These are phyloP conservation scores for Coniferiporia sulphurascens DNA, from an alignment of 1,284 basidiomycete species.

Conservation along the genomic window DNA sequence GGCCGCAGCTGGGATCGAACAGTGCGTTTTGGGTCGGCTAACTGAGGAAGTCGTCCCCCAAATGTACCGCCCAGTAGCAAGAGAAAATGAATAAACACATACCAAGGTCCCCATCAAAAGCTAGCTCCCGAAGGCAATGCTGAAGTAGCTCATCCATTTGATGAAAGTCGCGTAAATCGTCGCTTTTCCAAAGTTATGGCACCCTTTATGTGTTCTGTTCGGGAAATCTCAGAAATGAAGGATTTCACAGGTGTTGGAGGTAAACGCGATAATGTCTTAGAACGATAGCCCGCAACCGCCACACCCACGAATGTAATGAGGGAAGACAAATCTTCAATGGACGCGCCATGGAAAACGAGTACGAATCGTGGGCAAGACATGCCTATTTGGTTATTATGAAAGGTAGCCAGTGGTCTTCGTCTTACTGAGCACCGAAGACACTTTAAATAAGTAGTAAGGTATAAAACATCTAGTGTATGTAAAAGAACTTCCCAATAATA, in stretches of 20 bases:
- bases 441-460: too few species aligned
- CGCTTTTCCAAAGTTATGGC: too few species aligned
- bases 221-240: too few species aligned
- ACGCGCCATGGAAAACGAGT: neutral
- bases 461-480: neutral
- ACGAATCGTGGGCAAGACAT: neutral
- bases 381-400: neutral
- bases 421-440: too few species aligned
- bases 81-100: slow-evolving; percentile 13
- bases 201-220: too few species aligned
- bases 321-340: too few species aligned
- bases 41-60: neutral
- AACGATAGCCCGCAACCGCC: too few species aligned
- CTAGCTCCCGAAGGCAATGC: slow-evolving; percentile 36
- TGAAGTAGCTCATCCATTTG: slow-evolving; percentile 35
- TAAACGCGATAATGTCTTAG: too few species aligned
- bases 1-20: slow-evolving; percentile 23
- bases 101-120: slow-evolving; percentile 39
- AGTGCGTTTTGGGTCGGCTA: neutral
- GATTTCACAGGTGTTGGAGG: too few species aligned
- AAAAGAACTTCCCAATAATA: neutral
- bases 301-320: too few species aligned
- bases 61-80: slow-evolving; percentile 1
- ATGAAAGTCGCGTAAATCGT: neutral
- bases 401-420: too few species aligned